Conservation (phyloP, 106 monocot species). For the Dactylorhiza incarnata region DNA sequence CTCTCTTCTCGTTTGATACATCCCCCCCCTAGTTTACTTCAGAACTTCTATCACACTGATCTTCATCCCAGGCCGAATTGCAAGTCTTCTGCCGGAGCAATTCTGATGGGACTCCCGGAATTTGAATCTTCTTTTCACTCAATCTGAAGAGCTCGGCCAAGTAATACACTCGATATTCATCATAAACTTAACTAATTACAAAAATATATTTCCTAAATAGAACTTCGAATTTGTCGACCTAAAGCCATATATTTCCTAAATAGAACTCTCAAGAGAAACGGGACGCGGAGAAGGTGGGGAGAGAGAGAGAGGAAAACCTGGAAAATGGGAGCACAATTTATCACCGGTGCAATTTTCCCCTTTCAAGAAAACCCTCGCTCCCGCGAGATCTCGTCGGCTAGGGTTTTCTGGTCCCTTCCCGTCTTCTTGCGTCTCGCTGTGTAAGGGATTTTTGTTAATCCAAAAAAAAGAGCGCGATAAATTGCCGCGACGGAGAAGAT, state of each 20-base stretch:
- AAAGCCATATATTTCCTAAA: neutral
- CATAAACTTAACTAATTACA: no score
- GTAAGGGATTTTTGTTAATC: neutral
- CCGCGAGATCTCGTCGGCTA: conserved; percentile 12
- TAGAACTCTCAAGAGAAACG: neutral
- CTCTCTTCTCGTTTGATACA: no score
- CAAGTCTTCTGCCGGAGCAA: no score
- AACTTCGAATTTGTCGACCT: neutral
- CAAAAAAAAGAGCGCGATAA: conserved; percentile 1
- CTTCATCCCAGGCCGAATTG: no score
- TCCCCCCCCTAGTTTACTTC: no score
- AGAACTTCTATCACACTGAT: no score
- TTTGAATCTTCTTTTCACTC: no score
- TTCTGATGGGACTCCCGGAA: no score
- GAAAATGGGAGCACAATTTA: neutral
- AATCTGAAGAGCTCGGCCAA: neutral
- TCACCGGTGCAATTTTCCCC: neutral
- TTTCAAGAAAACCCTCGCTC: neutral
- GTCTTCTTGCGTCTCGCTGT: neutral
- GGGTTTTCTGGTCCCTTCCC: neutral
- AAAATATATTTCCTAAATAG: neutral
- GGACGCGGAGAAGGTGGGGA: neutral
- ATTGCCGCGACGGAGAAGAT: neutral
- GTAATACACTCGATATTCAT: neutral
- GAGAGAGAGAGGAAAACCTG: neutral